Evolutionary conservation across 768 basidiomycete species (phyloP).

Genomic region (Amanita rimosa): DNA sequence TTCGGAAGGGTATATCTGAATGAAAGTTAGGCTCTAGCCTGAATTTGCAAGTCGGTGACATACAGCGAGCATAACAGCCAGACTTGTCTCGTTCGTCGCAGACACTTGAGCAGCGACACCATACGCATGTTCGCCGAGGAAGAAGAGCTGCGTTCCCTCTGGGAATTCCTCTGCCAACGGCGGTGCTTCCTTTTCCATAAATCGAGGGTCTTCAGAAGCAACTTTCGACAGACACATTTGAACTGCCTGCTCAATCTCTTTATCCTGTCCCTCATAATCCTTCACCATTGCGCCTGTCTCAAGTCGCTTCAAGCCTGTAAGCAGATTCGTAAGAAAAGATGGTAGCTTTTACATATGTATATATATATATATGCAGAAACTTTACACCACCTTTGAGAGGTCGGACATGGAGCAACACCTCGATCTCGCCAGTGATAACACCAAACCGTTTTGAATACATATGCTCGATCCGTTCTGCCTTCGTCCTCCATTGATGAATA

Average conservation of each 20-base stretch:
- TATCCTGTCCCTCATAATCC: constrained; percentile 79
- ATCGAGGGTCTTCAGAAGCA: constrained; percentile 81
- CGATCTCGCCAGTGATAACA: constrained; percentile 72
- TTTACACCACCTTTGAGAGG: constrained; percentile 69
- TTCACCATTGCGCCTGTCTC: constrained; percentile 90
- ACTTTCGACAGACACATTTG: constrained; percentile 81
- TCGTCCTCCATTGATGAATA: constrained; percentile 66
- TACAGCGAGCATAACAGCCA: constrained; percentile 87
- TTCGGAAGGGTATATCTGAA: constrained; percentile 82
- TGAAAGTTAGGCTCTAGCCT: not conserved
- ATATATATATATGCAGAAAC: not conserved
- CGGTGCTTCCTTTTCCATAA: constrained; percentile 70
- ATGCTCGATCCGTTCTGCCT: constrained; percentile 73
- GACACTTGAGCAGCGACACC: constrained; percentile 92
- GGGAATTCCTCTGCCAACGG: constrained; percentile 86
- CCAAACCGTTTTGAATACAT: constrained; percentile 85
- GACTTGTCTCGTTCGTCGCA: constrained; percentile 49
- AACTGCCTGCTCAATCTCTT: constrained; percentile 76
- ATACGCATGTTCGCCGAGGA: constrained; percentile 90
- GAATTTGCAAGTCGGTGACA: constrained; percentile 8
- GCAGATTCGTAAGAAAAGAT: not conserved
- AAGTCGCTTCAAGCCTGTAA: constrained; percentile 73
- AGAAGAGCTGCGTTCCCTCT: constrained; percentile 84
- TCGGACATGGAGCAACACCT: constrained; percentile 77
- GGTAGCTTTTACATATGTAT: not conserved